Percentiles rank a stretch among this genome's conserved stretches.
Evolutionary conservation across 805 yeast species (phyloP).

Genomic region (Ogataea pignaliae): DNA sequence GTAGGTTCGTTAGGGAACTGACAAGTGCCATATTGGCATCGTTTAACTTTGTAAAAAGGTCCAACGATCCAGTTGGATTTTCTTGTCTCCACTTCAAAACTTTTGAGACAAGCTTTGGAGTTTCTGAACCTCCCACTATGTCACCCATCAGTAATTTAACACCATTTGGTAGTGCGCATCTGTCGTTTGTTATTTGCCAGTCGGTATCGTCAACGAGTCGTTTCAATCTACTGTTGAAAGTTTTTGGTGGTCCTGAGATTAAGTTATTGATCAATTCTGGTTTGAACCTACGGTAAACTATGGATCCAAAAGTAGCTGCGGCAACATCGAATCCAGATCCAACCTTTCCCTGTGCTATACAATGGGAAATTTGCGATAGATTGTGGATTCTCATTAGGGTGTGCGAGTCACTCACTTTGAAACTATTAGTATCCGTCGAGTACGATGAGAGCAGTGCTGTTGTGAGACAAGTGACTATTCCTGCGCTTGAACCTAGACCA

Average conservation of each 20-base stretch:
- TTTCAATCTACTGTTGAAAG: slow-evolving; percentile 26
- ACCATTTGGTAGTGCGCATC: slow-evolving; percentile 63
- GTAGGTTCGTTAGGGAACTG: slow-evolving; percentile 39
- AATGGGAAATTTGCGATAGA: slow-evolving; percentile 83
- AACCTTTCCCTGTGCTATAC: slow-evolving; percentile 89
- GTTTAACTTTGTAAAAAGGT: slow-evolving; percentile 54
- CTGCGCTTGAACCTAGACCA: slow-evolving; percentile 95
- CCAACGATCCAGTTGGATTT: slow-evolving; percentile 45
- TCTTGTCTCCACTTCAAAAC: slow-evolving; percentile 66
- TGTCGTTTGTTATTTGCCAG: slow-evolving; percentile 60
- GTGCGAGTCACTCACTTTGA: slow-evolving; percentile 10
- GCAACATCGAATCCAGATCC: slow-evolving; percentile 99
- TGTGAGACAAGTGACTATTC: slow-evolving; percentile 75
- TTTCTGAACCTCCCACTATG: slow-evolving; percentile 86
- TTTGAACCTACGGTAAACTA: slow-evolving; percentile 71
- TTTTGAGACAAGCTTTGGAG: slow-evolving; percentile 80
- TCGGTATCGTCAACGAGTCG: slow-evolving; percentile 36
- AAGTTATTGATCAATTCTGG: slow-evolving; percentile 43
- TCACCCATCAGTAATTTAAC: slow-evolving; percentile 86
- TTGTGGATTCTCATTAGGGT: slow-evolving; percentile 58
- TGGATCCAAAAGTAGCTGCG: slow-evolving; percentile 89
- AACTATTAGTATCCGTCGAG: slow-evolving; percentile 25
- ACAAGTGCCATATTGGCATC: slow-evolving; percentile 56
- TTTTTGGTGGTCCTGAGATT: slow-evolving; percentile 8
- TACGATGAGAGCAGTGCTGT: slow-evolving; percentile 60